Percentiles rank a stretch among this genome's conserved stretches.
Evolutionary conservation across 768 basidiomycete species (phyloP).

Genomic region (Hydnomerulius pinastri): DNA sequence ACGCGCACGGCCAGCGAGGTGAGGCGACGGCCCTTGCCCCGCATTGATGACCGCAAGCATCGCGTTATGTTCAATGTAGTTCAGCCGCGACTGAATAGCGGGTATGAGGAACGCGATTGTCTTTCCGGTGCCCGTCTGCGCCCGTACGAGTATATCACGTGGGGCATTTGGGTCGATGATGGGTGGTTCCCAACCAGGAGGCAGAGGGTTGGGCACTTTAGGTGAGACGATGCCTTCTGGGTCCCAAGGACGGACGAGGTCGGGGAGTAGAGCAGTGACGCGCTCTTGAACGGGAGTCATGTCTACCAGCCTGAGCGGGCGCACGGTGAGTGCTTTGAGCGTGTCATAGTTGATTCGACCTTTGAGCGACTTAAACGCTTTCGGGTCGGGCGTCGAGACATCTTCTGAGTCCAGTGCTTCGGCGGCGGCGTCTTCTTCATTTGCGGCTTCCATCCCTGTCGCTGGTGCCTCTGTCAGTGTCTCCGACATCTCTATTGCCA

Average conservation of each 20-base stretch:
- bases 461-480: not conserved
- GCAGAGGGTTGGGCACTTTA: not conserved
- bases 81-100: constrained; percentile 75
- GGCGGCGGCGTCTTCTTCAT: not conserved
- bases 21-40: constrained; percentile 36
- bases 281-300: constrained; percentile 86
- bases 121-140: constrained; percentile 89
- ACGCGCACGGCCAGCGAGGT: constrained; percentile 33
- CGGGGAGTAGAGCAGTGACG: constrained; percentile 76
- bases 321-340: constrained; percentile 58
- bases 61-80: constrained; percentile 50
- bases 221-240: constrained; percentile 24
- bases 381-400: not conserved
- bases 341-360: constrained; percentile 42
- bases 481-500: no score
- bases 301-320: constrained; percentile 63
- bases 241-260: constrained; percentile 57
- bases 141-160: constrained; percentile 82
- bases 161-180: constrained; percentile 11
- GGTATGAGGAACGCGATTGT: constrained; percentile 88
- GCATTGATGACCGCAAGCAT: constrained; percentile 44
- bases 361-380: constrained; percentile 38
- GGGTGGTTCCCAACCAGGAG: not conserved
- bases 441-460: not conserved
- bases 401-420: not conserved